Evolutionary conservation across 345 rosid species (phyloP), one percentile per base, ranked within the genome.

Genomic region (Erysimum cheiranthoides): DNA sequence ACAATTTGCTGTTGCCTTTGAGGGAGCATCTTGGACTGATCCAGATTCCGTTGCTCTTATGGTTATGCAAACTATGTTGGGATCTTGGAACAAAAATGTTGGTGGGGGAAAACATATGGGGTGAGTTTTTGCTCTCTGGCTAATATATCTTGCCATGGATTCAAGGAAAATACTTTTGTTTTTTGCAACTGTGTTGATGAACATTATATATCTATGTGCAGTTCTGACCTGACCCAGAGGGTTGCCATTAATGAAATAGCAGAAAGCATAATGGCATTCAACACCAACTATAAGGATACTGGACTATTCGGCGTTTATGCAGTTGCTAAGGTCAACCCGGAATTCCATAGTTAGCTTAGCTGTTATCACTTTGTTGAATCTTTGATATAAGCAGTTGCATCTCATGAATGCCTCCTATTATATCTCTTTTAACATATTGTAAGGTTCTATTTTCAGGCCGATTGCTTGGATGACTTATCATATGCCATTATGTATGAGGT

Each of bases 41-140:
- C 98, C 99, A 71, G 99, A 96, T 85, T 93, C 99, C 36, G 81
- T 91, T 72, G 85, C 96, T 35, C 83, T 96, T 53, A 93, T 96
- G 99, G 97, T 96, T 69, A 89, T 96, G 93, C 99, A 96, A 73
- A 86, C 95, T n/a, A 89, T 96, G 97, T 78, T 96, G 79, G 99
- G 99, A 73, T 93, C 99, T 25, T 93, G 97, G 96, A 93, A 84
- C 82, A 93, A 91, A 78, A 84, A 49, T 75, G 85, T 88, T 32
- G 92, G 91, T 50, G 97, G 97, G 49, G 99, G 99, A 79, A 96
- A 93, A 79, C 99, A 96, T 85, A 89, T 89, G 97, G 99, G 99
- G 99, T 95, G 75, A 85, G 89, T 75, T n/a, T n/a, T 70, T 60
- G 0, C 52, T 35, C 61, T 61, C 40, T 70, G 21, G 9, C 43